phyloP scores from a whole-genome alignment of 306 rosid genomes.

The Ammopiptanthus mongolicus region DNA sequence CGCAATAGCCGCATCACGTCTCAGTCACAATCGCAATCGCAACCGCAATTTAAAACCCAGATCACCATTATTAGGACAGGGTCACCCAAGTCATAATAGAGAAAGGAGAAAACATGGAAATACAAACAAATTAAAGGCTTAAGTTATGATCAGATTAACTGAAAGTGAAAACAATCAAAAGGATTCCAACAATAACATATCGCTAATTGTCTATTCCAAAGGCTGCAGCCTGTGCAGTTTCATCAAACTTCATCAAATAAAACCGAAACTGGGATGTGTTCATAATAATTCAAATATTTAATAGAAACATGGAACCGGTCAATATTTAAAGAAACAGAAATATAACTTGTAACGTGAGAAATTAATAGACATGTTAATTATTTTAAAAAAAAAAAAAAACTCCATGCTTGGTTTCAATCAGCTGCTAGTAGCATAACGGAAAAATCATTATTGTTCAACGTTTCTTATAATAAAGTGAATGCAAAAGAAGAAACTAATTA shows the following conservation, averaged over 20 bases:
- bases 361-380: neutral
- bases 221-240: neutral
- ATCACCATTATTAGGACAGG: neutral
- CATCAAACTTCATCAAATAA: neutral
- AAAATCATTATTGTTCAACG: neutral
- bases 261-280: neutral
- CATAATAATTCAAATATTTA: neutral
- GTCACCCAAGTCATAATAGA: neutral
- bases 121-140: neutral
- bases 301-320: constrained; percentile 7
- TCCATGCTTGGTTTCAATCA: neutral
- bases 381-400: neutral
- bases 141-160: neutral
- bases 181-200: neutral
- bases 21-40: too few relatives aligned
- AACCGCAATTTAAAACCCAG: too few relatives aligned
- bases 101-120: neutral
- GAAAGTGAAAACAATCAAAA: neutral
- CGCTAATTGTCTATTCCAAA: neutral
- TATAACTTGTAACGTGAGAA: neutral
- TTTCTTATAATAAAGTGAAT: neutral
- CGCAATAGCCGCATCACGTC: too few relatives aligned
- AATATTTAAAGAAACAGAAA: neutral
- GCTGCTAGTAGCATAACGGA: neutral
- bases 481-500: neutral